phyloP scores from a whole-genome alignment of 169 alveolate genomes.

The Theileria equi region DNA sequence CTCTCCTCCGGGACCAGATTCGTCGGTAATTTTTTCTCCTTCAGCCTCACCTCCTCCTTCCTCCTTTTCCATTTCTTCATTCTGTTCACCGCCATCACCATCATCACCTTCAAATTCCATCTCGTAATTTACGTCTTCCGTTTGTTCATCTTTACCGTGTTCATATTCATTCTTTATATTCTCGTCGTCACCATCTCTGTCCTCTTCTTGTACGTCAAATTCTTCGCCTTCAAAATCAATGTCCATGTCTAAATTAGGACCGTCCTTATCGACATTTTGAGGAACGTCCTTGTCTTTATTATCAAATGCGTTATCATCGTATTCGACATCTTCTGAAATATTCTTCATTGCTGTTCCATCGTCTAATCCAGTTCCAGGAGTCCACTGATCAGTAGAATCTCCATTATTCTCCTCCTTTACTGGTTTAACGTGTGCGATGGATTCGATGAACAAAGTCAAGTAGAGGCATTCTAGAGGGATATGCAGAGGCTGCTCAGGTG shows the following conservation, averaged over 20 bases:
- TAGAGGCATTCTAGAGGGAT: conserved; percentile 33
- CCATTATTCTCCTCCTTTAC: conserved; percentile 46
- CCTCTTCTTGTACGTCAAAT: conserved; percentile 63
- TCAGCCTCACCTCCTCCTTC: conserved; percentile 46
- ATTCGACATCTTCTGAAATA: conserved; percentile 70
- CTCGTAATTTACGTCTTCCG: conserved; percentile 66
- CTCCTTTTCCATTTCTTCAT: conserved; percentile 59
- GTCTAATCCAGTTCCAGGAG: conserved; percentile 63
- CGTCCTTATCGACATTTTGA: conserved; percentile 71
- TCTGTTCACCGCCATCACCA: conserved; percentile 55
- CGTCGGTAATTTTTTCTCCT: conserved; percentile 39
- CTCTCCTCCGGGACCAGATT: conserved; percentile 53
- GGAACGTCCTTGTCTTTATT: conserved; percentile 71
- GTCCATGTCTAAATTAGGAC: conserved; percentile 70
- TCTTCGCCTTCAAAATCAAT: conserved; percentile 67
- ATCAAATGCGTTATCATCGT: too few species aligned
- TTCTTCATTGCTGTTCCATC: conserved; percentile 65
- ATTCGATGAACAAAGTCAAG: conserved; percentile 22
- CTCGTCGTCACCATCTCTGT: conserved; percentile 62
- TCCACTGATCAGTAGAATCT: conserved; percentile 55
- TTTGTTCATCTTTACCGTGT: conserved; percentile 54
- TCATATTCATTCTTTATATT: conserved; percentile 61
- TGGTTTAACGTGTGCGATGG: conserved; percentile 25
- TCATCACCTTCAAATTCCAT: conserved; percentile 69
- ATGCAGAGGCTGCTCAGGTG: too few species aligned